phyloP scores from a whole-genome alignment of 139 green algal species.

The Ettlia oleoabundans region DNA sequence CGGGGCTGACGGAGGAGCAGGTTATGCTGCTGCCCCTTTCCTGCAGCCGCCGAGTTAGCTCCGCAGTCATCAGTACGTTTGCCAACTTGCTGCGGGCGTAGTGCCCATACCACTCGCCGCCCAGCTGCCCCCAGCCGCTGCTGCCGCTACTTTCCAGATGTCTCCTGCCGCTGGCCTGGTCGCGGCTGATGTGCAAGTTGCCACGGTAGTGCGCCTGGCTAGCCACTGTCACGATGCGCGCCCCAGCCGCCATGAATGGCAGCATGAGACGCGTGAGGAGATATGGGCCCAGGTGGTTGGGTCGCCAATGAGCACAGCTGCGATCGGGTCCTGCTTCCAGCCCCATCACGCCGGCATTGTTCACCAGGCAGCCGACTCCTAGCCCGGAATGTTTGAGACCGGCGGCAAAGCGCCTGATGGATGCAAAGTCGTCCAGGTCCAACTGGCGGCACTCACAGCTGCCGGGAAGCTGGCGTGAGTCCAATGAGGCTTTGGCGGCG shows the following conservation, averaged over 20 bases:
- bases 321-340: conserved; percentile 16
- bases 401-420: conserved; percentile 55
- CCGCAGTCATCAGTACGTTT: conserved; percentile 66
- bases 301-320: conserved; percentile 48
- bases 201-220: conserved; percentile 61
- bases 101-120: conserved; percentile 38
- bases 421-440: conserved; percentile 58
- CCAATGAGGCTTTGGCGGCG: conserved; percentile 42
- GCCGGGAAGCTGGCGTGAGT: not conserved
- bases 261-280: conserved; percentile 70
- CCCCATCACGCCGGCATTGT: conserved; percentile 78
- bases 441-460: conserved; percentile 51
- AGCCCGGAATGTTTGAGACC: not conserved
- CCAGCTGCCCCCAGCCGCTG: not conserved
- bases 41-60: conserved; percentile 56
- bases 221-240: conserved; percentile 64
- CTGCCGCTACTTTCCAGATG: not conserved
- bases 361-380: conserved; percentile 46
- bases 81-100: conserved; percentile 73
- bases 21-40: conserved; percentile 14
- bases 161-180: not conserved
- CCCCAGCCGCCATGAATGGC: conserved; percentile 44
- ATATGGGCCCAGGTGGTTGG: conserved; percentile 74
- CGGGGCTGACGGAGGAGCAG: conserved; percentile 43
- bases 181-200: conserved; percentile 4